Evolutionary conservation across 2,329 filamentous ascomycete species (phyloP), one percentile per base, ranked within the genome.

Genomic region (Curvularia sp.): DNA sequence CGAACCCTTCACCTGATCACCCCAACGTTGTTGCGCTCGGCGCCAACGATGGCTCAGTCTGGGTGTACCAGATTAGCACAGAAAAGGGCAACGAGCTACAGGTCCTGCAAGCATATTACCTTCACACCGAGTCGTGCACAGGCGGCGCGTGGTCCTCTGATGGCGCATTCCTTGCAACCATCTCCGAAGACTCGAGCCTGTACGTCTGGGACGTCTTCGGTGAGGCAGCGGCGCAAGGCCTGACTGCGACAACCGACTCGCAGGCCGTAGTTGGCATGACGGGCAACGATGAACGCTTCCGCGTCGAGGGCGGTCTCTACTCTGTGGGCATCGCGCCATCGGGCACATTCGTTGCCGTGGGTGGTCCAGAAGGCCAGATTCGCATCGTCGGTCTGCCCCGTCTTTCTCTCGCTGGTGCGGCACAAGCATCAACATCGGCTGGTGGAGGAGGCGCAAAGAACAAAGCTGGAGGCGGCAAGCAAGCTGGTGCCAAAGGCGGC

Each of bases 161-260:
- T 75, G 95, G 95, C 50, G 87, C 87, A 28, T 81, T 98, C 15
- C 84, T 99, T 1, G 92, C 91, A 6, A 97, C 93, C 0, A 92
- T 98, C 4, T 89, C 89, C 42, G 94, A 98, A 74, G 94, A 98
- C 77, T 86, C 87, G 57, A 93, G 89, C 67, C 84, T 99, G 57
- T 94, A 93, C 76, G 93, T 97, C 23, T 97, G 92, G 87, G 95
- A 98, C 73, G 89, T 93, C 13, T 97, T 93, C 79, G 91, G 92
- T 48, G 85, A 87, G 21, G 91, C 91, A 1, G 88, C 89, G 3
- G 89, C 84, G 0, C 85, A 86, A 8, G 87, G 86, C 3, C 75
- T 89, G 13, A 80, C 81, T 2, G 81, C 84, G 23, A 81, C 82
- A 2, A 80, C 82, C 5, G 82, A 84, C 23, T 81, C 83, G 13